These are phyloP conservation scores for Wickerhamiella allomyrinae DNA, from an alignment of 805 yeast species.

Conservation along the genomic window DNA sequence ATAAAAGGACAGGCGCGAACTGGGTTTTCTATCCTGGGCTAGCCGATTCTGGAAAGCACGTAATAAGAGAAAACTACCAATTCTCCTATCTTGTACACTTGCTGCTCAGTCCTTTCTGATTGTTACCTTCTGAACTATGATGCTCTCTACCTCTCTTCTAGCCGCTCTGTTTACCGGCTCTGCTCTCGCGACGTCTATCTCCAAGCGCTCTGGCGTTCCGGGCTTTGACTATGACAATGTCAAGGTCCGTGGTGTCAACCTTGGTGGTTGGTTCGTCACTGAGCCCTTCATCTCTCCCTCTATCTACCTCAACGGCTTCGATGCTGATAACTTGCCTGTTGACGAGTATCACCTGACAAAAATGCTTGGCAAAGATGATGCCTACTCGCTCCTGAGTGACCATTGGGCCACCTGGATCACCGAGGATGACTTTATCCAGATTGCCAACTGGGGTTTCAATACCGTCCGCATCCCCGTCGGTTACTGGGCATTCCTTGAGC, in stretches of 20 bases:
- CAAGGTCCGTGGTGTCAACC: constrained; percentile 38
- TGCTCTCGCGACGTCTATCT: background rate
- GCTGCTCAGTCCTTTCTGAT: background rate
- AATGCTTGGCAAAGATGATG: constrained; percentile 45
- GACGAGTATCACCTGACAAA: constrained; percentile 68
- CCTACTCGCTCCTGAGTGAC: constrained; percentile 34
- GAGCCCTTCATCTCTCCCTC: constrained; percentile 83
- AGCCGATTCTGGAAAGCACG: no score
- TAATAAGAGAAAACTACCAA: no score
- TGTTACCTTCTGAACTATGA: background rate
- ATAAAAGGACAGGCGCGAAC: no score
- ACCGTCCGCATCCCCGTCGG: constrained; percentile 85
- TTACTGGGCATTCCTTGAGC: constrained; percentile 72
- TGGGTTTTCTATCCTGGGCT: no score
- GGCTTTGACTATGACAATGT: constrained; percentile 21
- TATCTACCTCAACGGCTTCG: constrained; percentile 17
- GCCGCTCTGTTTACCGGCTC: background rate
- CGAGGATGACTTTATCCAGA: constrained; percentile 52
- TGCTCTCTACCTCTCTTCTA: background rate
- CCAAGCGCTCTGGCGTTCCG: constrained; percentile 4
- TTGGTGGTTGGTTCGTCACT: constrained; percentile 84
- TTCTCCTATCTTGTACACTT: no score
- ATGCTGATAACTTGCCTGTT: constrained; percentile 37
- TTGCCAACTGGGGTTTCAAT: constrained; percentile 38
- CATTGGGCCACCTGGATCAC: constrained; percentile 76